Base-by-base conservation (phyloP, 1,284 basidiomycete genomes). In the Pseudozyma tsukubaensis region DNA sequence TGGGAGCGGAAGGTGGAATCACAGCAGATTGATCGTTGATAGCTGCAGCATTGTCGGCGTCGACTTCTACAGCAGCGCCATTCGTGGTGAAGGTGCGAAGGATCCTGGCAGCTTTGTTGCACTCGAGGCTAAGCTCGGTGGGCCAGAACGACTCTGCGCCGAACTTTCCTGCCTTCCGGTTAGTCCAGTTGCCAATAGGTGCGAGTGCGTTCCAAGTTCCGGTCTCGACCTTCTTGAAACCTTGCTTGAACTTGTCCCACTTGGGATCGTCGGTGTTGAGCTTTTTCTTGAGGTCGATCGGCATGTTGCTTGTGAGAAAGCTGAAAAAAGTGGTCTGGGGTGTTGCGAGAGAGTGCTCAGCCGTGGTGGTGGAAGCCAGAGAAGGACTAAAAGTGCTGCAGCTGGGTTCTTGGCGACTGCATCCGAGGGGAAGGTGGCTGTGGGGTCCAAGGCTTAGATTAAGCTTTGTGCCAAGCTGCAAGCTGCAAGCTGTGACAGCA, bases 61-160 rank as follows among this genome's bases (percentile, higher is more conserved):
- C 68, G 19, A 71, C 62, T 42, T 80, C 79, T 12, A 76, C 70
- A 5, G 65, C 44, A 19, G 75, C 80, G 24, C 78, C 79, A 18
- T 66, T 60, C 19, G 60, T 53, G 18, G 79, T 79, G 51, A 83
- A 83, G 18, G 79, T 80, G 35, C 65, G 64, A 11, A 83, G 54
- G 53, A 83, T 83, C 2, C 82, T 65, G 11, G 81, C 82, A 4
- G 78, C 78, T 58, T 83, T 83, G 61, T 80, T 78, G 47, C 77
- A 67, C 40, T 83, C 82, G 18, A 75, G 57, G 18, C 51, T 67
- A 10, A 82, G 64, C 40, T 71, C 57, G 0, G 75, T 81, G 13
- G 82, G 82, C 75, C 78, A 83, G 66, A 83, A 83, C 5, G 72
- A 69, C 55, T 83, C 81, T 29, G 77, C 72, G 40, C 82, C 82